Evolutionary conservation across 2,329 filamentous ascomycete genomes (phyloP).

Genomic region (Huntiella abstrusa): DNA sequence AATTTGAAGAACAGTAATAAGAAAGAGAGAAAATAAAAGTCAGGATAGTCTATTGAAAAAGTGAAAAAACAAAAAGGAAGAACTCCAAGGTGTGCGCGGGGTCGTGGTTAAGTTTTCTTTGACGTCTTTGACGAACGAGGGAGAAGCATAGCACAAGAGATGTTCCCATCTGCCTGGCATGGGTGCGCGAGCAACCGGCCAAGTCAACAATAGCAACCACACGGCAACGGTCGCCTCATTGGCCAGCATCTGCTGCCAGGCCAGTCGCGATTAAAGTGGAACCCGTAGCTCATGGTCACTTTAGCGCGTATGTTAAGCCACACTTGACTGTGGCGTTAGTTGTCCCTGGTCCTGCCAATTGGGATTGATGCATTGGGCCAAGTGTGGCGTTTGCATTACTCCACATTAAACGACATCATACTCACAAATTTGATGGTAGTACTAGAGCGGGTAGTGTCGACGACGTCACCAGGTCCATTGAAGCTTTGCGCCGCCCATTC

Average conservation of each 20-base stretch:
- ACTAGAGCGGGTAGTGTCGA: neutral
- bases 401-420: conserved; percentile 3
- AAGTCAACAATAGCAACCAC: conserved; percentile 36
- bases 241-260: conserved; percentile 15
- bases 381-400: conserved; percentile 7
- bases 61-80: conserved; percentile 7
- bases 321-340: conserved; percentile 5
- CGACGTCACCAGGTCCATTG: neutral
- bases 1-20: neutral
- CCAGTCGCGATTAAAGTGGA: conserved; percentile 11
- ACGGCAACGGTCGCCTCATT: conserved; percentile 34
- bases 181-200: conserved; percentile 11
- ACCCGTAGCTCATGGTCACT: neutral
- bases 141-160: conserved; percentile 9
- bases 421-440: conserved; percentile 9
- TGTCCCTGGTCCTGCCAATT: neutral
- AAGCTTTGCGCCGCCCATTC: neutral
- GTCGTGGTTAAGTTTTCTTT: conserved; percentile 10
- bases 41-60: conserved; percentile 4
- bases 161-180: conserved; percentile 12
- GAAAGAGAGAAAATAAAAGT: neutral
- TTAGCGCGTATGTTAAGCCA: conserved; percentile 4
- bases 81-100: conserved; percentile 5
- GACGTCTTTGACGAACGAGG: conserved; percentile 3
- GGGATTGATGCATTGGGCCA: neutral